Base-by-base conservation (phyloP, 805 yeast genomes). In the Candida tallmaniae region DNA sequence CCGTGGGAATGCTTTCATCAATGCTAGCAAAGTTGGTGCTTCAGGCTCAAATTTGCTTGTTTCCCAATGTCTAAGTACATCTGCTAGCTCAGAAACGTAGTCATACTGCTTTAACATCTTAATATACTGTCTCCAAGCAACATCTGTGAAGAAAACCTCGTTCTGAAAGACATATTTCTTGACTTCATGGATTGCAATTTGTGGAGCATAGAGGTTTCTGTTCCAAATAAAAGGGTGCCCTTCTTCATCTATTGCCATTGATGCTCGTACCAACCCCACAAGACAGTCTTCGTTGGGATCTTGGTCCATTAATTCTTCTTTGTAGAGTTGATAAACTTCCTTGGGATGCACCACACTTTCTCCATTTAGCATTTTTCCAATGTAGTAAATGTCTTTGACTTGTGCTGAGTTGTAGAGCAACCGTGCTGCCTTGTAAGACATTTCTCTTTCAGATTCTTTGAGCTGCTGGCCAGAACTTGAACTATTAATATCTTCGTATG, bases 181-280 rank as follows among this genome's bases (percentile, higher is more conserved):
- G 53, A 80, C 74, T 49, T 80, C 84, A 24, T 62, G 68, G 2
- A 78, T 63, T 0, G 83, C 78, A 17, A 77, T 62, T 44, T 80
- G 85, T 1, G 80, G 62, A 0, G 88, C 83, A 34, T 58, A 71
- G 8, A 35, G 19, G 2, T 31, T 29, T 8, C 30, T 23, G 9
- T 28, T 18, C 39, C 39, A 35, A 12, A 56, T 32, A 3, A 69
- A 29, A 21, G 48, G 44, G 5, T 52, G 42, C 5, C 35, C 44
- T 8, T 50, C 41, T 5, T 35, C 44, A 14, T 19, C 20, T 4
- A 32, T 29, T 1, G 40, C 44, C 42, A 59, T 49, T 5, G 80
- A 67, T 0, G 82, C 78, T 1, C 62, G 50, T 20, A 82, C 62
- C 17, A 82, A 55, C 0, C 79, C 71, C 3, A 58, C 23, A 10